Conservation (phyloP, 768 basidiomycete genomes). For the Zangia roseola region DNA sequence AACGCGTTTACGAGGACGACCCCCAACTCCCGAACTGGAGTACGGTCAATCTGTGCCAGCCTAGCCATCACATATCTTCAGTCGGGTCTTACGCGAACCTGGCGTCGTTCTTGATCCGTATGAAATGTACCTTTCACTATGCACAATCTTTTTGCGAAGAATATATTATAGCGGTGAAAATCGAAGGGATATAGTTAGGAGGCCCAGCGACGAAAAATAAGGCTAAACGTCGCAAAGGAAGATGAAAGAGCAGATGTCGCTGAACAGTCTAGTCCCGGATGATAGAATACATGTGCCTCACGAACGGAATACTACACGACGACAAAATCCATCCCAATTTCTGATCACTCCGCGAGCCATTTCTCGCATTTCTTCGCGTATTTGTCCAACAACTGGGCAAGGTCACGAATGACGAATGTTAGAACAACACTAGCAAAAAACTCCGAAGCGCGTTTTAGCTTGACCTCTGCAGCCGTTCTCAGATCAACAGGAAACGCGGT, state of each 20-base stretch:
- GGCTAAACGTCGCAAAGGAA: conserved; percentile 17
- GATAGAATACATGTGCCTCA: conserved; percentile 34
- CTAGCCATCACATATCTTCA: not conserved
- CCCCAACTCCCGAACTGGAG: conserved; percentile 54
- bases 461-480: conserved; percentile 63
- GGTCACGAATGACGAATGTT: conserved; percentile 85
- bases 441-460: conserved; percentile 80
- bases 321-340: conserved; percentile 19
- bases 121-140: conserved; percentile 11
- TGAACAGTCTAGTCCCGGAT: conserved; percentile 34
- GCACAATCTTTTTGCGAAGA: conserved; percentile 22
- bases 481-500: conserved; percentile 65
- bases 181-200: conserved; percentile 15
- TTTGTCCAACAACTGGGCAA: conserved; percentile 85
- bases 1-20: conserved; percentile 52
- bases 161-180: conserved; percentile 25
- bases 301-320: conserved; percentile 27
- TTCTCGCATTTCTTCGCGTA: conserved; percentile 93
- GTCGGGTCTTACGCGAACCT: not conserved
- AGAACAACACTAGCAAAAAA: conserved; percentile 89
- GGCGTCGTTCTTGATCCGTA: conserved; percentile 5
- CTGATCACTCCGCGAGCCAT: conserved; percentile 76
- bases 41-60: conserved; percentile 9
- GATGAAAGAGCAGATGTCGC: conserved; percentile 30
- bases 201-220: conserved; percentile 8